Evolutionary conservation across 768 basidiomycete genomes (phyloP).

Genomic region (Suillus paluster): DNA sequence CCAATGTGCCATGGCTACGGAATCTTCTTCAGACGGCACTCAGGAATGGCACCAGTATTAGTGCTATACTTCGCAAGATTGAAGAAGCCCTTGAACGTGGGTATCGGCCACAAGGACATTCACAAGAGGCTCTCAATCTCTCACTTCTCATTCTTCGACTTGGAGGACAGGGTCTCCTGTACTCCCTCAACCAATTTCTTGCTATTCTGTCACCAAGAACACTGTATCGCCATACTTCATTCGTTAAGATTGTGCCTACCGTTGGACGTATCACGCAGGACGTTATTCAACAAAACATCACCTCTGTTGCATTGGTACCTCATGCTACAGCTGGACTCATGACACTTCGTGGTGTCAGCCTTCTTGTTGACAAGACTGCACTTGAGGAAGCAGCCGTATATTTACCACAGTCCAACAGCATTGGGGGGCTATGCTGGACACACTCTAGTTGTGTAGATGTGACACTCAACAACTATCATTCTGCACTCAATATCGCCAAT

Average conservation of each 20-base stretch:
- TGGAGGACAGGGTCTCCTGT: constrained; percentile 18
- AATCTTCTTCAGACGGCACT: no score
- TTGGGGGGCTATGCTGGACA: constrained; percentile 19
- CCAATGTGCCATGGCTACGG: no score
- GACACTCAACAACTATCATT: constrained; percentile 6
- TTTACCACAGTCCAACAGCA: constrained; percentile 10
- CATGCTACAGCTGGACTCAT: neutral
- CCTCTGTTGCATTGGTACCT: constrained; percentile 2
- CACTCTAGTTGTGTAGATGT: constrained; percentile 10
- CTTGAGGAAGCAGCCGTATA: constrained; percentile 17
- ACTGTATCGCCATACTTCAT: neutral
- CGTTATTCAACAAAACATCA: neutral
- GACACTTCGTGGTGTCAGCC: neutral
- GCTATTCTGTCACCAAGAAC: constrained; percentile 16
- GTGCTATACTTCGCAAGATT: no score
- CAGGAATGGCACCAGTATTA: no score
- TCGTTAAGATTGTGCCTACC: constrained; percentile 8
- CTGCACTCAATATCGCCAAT: neutral
- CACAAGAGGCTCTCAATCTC: constrained; percentile 14
- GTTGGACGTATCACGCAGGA: neutral
- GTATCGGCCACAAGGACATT: no score
- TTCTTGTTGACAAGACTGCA: constrained; percentile 15
- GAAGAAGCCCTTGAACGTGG: no score
- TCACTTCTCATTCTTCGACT: constrained; percentile 14
- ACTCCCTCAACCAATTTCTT: constrained; percentile 17